These are phyloP conservation scores for Aspergillus nidulans DNA, from an alignment of 495 filamentous ascomycete species.

Conservation along the genomic window DNA sequence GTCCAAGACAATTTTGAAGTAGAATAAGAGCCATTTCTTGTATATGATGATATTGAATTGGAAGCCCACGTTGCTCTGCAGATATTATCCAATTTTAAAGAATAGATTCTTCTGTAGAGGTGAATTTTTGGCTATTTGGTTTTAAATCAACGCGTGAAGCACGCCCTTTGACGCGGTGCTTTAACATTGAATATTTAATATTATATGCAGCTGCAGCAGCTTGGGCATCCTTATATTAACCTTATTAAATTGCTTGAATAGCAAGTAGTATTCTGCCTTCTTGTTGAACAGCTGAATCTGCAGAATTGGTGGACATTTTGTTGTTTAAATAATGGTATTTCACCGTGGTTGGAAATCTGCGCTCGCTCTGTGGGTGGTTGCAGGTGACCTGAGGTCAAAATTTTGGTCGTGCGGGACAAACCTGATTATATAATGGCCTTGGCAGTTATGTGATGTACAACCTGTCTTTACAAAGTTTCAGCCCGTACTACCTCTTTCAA, in stretches of 20 bases:
- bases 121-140: background rate
- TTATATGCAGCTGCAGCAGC: background rate
- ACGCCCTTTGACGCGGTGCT: background rate
- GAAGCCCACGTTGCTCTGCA: background rate
- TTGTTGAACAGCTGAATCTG: background rate
- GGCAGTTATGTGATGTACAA: too few relatives aligned
- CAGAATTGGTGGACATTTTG: background rate
- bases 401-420: too few relatives aligned
- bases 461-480: too few relatives aligned
- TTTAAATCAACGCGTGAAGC: background rate
- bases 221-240: background rate
- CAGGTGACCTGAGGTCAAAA: too few relatives aligned
- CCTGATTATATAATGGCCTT: too few relatives aligned
- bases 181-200: background rate
- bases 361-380: too few relatives aligned
- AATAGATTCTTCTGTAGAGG: background rate
- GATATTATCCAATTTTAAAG: background rate
- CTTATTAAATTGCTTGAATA: background rate
- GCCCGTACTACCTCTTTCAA: too few relatives aligned
- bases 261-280: background rate
- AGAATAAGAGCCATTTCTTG: background rate
- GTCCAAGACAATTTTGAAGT: background rate
- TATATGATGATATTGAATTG: background rate
- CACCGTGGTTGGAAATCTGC: too few relatives aligned
- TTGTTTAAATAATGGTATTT: background rate